A percentile compares a stretch with the other conserved stretches of the same genome.
These are phyloP conservation scores for Pythium chondricola DNA, from an alignment of 352 stramenopile genomes.

Conservation along the genomic window DNA sequence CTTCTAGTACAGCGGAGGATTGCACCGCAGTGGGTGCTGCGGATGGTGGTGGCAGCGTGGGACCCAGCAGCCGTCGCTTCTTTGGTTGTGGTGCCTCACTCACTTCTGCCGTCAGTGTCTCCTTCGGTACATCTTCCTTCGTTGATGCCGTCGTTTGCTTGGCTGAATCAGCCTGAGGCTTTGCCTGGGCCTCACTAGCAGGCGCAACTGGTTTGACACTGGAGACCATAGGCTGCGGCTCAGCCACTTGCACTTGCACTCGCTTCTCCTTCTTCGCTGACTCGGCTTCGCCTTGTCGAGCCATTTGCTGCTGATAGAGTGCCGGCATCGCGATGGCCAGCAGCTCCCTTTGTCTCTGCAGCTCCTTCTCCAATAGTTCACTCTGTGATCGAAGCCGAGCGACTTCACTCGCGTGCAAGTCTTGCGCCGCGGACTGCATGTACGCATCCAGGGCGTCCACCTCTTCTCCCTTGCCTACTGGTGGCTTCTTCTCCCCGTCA, in stretches of 20 bases:
- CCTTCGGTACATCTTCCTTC: neutral
- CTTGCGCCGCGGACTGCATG: slow-evolving; percentile 46
- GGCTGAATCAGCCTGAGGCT: neutral
- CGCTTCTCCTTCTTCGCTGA: neutral
- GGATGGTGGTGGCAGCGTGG: slow-evolving; percentile 18
- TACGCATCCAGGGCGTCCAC: slow-evolving; percentile 59
- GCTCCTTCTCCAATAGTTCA: slow-evolving; percentile 26
- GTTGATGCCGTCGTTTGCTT: neutral
- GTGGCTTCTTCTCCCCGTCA: slow-evolving; percentile 20
- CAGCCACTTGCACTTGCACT: neutral
- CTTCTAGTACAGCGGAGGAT: slow-evolving; percentile 41
- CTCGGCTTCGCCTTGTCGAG: neutral
- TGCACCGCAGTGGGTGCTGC: neutral
- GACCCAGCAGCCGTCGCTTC: slow-evolving; percentile 32
- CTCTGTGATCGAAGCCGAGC: slow-evolving; percentile 20
- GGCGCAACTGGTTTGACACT: neutral
- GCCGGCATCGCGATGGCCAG: slow-evolving; percentile 49
- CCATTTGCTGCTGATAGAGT: slow-evolving; percentile 13
- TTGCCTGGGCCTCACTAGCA: neutral
- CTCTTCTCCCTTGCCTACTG: slow-evolving; percentile 20
- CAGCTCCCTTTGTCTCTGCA: slow-evolving; percentile 43
- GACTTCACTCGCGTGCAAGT: slow-evolving; percentile 35
- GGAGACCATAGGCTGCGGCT: neutral
- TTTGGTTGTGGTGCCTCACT: no score
- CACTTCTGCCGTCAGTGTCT: no score